Evolutionary conservation across 768 basidiomycete species (phyloP), one percentile per base, ranked within the genome.

Genomic region (Pleurotus cornucopiae): DNA sequence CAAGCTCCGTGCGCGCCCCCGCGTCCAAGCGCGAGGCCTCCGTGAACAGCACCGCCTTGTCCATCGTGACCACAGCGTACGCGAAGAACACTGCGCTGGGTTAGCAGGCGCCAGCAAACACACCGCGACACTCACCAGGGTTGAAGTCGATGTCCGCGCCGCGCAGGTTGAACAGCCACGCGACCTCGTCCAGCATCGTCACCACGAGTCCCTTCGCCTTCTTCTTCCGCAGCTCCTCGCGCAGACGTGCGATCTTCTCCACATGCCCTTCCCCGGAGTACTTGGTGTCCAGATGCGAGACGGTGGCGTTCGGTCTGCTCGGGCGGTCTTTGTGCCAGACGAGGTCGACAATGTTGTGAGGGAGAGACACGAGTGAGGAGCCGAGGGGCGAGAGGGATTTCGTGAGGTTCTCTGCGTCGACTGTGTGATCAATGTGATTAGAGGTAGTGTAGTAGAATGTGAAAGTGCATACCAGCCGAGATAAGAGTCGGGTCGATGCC

Each of bases 101-200:
- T 43, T 4, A 43, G 14, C 41, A n/a, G 2, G 13, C 41, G 4
- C 26, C 26, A 26, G 1, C 26, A 34, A 23, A 7, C 30, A 7
- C 30, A 34, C 6, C 30, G 30, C 6, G 30, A 34, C 6, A 56
- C 70, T 14, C 51, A 76, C 77, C 78, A 57, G 78, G 78, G 57
- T 97, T 98, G 72, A 81, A 98, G 34, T 86, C 85, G 63, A 98
- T 95, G 66, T 98, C 96, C 2, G 85, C 82, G 1, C 94, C 95
- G 59, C 96, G 86, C 30, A 99, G 75, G 69, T 98, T 95, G 73
- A 93, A 91, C 39, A 94, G 66, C 94, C 94, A 98, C 0, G 93
- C 94, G 49, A 96, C 84, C 67, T 98, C 96, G 68, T 98, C 96
- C 18, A 98, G 81, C 78, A 88, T 85, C n/a, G 80, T 88, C 3